Evolutionary conservation across 805 yeast species (phyloP).

Genomic region (Geotrichum ghanense): DNA sequence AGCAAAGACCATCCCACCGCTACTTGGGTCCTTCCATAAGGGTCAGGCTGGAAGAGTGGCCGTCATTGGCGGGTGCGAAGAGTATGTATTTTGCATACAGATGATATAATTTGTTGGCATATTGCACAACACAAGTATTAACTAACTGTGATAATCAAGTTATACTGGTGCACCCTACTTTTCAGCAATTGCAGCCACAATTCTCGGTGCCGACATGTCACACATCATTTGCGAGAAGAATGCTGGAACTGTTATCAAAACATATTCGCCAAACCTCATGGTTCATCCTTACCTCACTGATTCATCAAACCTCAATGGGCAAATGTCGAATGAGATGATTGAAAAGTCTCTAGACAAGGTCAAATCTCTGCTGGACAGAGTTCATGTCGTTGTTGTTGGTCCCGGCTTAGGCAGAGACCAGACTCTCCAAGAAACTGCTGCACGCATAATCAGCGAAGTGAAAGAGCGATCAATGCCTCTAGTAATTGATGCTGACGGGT

Average conservation of each 20-base stretch:
- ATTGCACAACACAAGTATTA: neutral
- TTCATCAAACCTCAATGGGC: constrained; percentile 20
- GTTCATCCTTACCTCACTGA: constrained; percentile 83
- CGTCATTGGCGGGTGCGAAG: constrained; percentile 89
- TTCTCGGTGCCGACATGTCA: constrained; percentile 78
- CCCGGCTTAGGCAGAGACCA: constrained; percentile 89
- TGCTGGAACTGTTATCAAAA: constrained; percentile 74
- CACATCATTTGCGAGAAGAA: constrained; percentile 76
- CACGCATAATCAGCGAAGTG: constrained; percentile 45
- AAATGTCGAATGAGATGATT: constrained; percentile 15
- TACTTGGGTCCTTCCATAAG: constrained; percentile 60
- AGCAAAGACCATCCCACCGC: constrained; percentile 57
- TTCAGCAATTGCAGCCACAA: constrained; percentile 73
- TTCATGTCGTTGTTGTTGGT: constrained; percentile 79
- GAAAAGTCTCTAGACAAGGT: constrained; percentile 42
- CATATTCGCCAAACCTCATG: constrained; percentile 89
- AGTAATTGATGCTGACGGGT: constrained; percentile 84
- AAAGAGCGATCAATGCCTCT: constrained; percentile 51
- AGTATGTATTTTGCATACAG: constrained; percentile 31
- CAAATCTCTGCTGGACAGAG: constrained; percentile 42
- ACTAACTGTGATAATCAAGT: constrained; percentile 18
- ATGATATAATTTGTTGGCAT: neutral
- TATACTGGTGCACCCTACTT: constrained; percentile 97
- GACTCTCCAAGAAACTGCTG: constrained; percentile 49
- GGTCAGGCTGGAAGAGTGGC: constrained; percentile 87